phyloP scores from a whole-genome alignment of 345 rosid species.

The Isatis tinctoria region DNA sequence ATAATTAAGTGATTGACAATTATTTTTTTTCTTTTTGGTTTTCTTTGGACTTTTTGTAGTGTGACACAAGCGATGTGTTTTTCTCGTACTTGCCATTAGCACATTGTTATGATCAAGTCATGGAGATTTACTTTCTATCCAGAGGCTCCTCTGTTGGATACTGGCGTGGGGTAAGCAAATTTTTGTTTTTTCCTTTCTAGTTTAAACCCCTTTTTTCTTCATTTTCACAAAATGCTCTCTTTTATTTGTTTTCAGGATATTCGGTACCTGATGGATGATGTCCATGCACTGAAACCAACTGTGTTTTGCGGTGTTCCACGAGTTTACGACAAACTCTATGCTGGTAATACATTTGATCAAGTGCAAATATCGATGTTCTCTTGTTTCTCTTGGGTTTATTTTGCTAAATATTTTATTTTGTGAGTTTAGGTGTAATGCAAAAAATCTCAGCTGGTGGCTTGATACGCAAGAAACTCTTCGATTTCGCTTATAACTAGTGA shows the following conservation, averaged over 20 bases:
- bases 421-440: constrained; percentile 55
- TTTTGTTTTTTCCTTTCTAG: not conserved
- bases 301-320: constrained; percentile 84
- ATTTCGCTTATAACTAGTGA: constrained; percentile 80
- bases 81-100: constrained; percentile 97
- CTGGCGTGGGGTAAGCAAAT: constrained; percentile 72
- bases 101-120: constrained; percentile 79
- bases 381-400: not conserved
- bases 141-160: constrained; percentile 82
- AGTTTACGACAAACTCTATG: constrained; percentile 78
- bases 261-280: constrained; percentile 69
- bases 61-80: constrained; percentile 65
- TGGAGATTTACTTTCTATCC: constrained; percentile 74
- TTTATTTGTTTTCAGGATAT: constrained; percentile 49
- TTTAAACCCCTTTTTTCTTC: not conserved
- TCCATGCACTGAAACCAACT: constrained; percentile 80
- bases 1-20: not conserved
- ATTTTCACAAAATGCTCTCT: not conserved
- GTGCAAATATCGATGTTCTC: not conserved
- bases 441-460: constrained; percentile 68
- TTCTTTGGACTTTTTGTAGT: constrained; percentile 39
- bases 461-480: constrained; percentile 59
- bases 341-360: constrained; percentile 37
- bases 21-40: not conserved
- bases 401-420: not conserved